These are phyloP conservation scores for Crithidia brevicula DNA, from an alignment of 208 protist genomes.

Conservation along the genomic window DNA sequence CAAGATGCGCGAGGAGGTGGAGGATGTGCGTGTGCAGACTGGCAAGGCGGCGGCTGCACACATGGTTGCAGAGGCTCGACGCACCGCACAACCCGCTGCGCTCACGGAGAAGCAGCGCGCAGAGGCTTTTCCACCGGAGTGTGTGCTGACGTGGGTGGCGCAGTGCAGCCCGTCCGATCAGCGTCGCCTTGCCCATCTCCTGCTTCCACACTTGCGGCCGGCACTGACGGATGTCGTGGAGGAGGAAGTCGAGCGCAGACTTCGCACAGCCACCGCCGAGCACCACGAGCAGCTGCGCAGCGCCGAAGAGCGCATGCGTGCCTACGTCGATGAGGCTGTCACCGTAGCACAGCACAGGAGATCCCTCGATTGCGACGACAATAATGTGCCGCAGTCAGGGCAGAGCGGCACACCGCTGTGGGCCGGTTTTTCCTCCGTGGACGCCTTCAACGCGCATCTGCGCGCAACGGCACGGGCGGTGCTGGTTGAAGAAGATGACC, in stretches of 20 bases:
- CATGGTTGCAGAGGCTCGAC: not conserved
- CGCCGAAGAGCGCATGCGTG: constrained; percentile 19
- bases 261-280: not conserved
- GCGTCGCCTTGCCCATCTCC: constrained; percentile 24
- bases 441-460: constrained; percentile 59
- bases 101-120: not conserved
- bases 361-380: not conserved
- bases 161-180: constrained; percentile 26
- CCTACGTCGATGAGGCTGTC: constrained; percentile 13
- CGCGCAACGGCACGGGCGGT: constrained; percentile 48
- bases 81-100: not conserved
- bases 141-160: constrained; percentile 22
- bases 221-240: constrained; percentile 16
- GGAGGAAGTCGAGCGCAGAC: constrained; percentile 11
- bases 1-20: constrained; percentile 30
- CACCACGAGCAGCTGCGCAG: constrained; percentile 15
- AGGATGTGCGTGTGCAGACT: not conserved
- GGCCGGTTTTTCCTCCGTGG: constrained; percentile 36
- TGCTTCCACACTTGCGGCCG: constrained; percentile 31
- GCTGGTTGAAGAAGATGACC: constrained; percentile 50
- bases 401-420: not conserved
- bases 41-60: not conserved
- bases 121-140: constrained; percentile 3
- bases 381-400: not conserved
- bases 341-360: not conserved